phyloP scores from a whole-genome alignment of 108 stramenopile genomes.

The Cyclotella sp. region DNA sequence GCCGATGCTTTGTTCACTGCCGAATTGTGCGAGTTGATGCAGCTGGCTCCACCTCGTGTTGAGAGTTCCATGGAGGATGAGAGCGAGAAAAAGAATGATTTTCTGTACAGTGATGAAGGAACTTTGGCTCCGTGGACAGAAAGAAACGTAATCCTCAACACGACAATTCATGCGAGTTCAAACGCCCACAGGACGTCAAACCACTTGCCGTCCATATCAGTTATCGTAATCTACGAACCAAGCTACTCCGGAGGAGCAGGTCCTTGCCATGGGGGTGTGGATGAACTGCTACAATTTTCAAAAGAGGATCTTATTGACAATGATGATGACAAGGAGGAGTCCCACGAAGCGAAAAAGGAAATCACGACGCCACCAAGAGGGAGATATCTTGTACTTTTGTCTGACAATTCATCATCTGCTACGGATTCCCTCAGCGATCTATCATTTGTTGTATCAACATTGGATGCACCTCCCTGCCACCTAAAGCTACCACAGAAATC shows the following conservation, averaged over 20 bases:
- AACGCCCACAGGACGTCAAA: neutral
- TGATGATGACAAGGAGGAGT: slow-evolving; percentile 8
- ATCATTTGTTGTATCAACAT: slow-evolving; percentile 22
- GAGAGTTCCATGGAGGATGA: slow-evolving; percentile 1
- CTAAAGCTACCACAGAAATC: slow-evolving; percentile 7
- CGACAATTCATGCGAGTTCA: slow-evolving; percentile 27
- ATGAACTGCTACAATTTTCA: slow-evolving; percentile 50
- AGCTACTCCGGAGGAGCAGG: slow-evolving; percentile 78
- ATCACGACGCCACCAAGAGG: slow-evolving; percentile 27
- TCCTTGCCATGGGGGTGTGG: slow-evolving; percentile 70
- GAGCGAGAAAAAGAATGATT: neutral
- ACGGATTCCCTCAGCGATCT: slow-evolving; percentile 13
- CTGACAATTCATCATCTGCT: slow-evolving; percentile 30
- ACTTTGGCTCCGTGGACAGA: slow-evolving; percentile 52
- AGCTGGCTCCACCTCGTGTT: slow-evolving; percentile 11
- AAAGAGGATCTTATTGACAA: slow-evolving; percentile 25
- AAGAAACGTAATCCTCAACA: slow-evolving; percentile 54
- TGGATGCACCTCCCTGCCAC: slow-evolving; percentile 33
- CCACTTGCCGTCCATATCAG: slow-evolving; percentile 43
- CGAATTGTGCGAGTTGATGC: slow-evolving; percentile 76
- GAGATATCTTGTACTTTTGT: slow-evolving; percentile 66
- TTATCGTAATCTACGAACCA: slow-evolving; percentile 77
- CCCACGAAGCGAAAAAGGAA: slow-evolving; percentile 1
- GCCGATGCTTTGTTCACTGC: slow-evolving; percentile 77
- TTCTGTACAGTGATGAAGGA: slow-evolving; percentile 21